These are phyloP conservation scores for Xylaria acuta DNA, from an alignment of 495 filamentous ascomycete genomes.

Conservation along the genomic window DNA sequence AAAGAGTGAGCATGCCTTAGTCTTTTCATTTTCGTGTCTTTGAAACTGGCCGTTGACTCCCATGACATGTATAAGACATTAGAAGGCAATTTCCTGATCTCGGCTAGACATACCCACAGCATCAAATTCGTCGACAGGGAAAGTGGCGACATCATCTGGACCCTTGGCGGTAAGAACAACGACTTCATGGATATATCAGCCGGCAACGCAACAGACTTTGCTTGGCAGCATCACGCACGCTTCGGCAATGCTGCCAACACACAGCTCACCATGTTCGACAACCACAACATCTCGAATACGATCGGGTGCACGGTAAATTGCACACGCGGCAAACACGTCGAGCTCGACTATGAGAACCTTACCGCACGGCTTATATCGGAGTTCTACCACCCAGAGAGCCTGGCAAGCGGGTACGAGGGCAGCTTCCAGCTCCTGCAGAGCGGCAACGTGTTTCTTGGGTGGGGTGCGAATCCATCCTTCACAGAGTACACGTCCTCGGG, in stretches of 20 bases:
- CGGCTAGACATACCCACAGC: conserved; percentile 48
- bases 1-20: conserved; percentile 30
- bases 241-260: conserved; percentile 37
- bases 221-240: conserved; percentile 63
- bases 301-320: conserved; percentile 24
- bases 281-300: conserved; percentile 33
- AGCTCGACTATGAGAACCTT: conserved; percentile 49
- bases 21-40: no score
- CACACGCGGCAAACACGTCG: conserved; percentile 51
- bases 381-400: conserved; percentile 30
- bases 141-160: conserved; percentile 51
- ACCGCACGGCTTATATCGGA: conserved; percentile 36
- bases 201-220: conserved; percentile 53
- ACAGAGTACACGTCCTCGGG: conserved; percentile 52
- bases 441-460: conserved; percentile 55
- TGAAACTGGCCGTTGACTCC: neutral
- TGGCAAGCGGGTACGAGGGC: conserved; percentile 50
- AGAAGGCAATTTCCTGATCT: conserved; percentile 50
- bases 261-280: conserved; percentile 47
- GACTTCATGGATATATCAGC: conserved; percentile 52
- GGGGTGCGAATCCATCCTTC: conserved; percentile 55
- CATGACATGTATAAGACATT: conserved; percentile 25
- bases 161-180: conserved; percentile 51
- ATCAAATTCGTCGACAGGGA: conserved; percentile 46
- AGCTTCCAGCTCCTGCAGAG: conserved; percentile 52